Evolutionary conservation across 345 rosid genomes (phyloP).

Genomic region (Corchorus capsularis): DNA sequence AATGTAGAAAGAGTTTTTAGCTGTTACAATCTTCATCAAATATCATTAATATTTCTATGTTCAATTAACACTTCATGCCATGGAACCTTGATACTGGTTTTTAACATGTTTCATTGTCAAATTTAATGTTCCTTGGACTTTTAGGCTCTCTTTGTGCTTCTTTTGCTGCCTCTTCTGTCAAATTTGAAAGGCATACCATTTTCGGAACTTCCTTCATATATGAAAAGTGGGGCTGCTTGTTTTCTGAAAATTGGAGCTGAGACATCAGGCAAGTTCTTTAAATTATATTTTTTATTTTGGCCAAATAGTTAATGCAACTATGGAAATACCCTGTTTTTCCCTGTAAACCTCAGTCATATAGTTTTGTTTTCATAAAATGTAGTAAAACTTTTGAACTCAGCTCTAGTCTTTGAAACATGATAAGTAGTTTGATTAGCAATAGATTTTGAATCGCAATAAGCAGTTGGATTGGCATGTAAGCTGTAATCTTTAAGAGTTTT

Average conservation of each 20-base stretch:
- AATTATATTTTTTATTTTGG: too few species aligned
- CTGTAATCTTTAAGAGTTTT: too few species aligned
- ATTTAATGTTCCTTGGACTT: slow-evolving; percentile 9
- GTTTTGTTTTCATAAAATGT: neutral
- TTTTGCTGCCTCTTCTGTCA: slow-evolving; percentile 72
- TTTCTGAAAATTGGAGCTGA: slow-evolving; percentile 62
- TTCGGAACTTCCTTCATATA: slow-evolving; percentile 58
- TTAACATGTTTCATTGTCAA: slow-evolving; percentile 10
- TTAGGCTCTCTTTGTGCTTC: slow-evolving; percentile 87
- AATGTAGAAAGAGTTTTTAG: neutral
- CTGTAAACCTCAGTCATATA: neutral
- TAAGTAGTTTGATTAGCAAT: neutral
- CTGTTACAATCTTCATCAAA: neutral
- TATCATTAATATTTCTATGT: neutral
- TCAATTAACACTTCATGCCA: neutral
- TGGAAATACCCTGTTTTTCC: neutral
- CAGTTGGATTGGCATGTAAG: too few species aligned
- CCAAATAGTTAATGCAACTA: neutral
- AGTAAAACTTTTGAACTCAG: neutral
- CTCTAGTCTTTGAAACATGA: neutral
- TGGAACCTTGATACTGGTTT: neutral
- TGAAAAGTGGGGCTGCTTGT: slow-evolving; percentile 84
- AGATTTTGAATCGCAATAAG: too few species aligned
- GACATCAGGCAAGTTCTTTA: slow-evolving; percentile 50
- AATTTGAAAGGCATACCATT: slow-evolving; percentile 84